Base-by-base conservation (phyloP, 2,329 filamentous ascomycete genomes). In the Cladophialophora chaetospira region DNA sequence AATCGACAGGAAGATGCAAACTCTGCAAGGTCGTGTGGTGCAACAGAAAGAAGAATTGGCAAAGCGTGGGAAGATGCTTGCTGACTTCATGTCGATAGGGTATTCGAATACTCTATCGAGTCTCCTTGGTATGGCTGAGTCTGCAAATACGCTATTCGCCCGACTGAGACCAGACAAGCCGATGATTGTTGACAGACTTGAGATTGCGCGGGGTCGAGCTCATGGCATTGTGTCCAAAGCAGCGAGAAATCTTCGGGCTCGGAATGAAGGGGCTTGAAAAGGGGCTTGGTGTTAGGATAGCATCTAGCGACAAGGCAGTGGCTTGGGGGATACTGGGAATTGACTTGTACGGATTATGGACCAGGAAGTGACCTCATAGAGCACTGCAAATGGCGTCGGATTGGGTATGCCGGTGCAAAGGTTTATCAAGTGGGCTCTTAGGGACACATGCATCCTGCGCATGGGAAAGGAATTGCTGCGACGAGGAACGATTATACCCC, bases 121-220 rank as follows among this genome's bases (percentile, higher is more conserved):
- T 9, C 6, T 60, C 10, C 29, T 48, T 19, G 38, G 23, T 13
- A 19, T 40, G 9, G 19, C 46, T n/a, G 36, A 38, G 3, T 43
- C 38, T n/a, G 15, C 49, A 4, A 23, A 49, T n/a, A 17, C 25
- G 26, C 15, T 3, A 25, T 13, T 17, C 25, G 3, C 47, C 26
- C n/a, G 35, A 28, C 47, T 35, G 10, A 15, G 28, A 2, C n/a
- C 59, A 11, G 21, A 42, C 28, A 36, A 40, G 3, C 33, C 17
- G 15, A 21, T 29, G 11, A 11, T 55, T 26, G 15, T 50, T 23
- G 50, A 60, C 4, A 59, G 50, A 21, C 47, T 63, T 31, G 51
- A 47, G 10, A 50, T 38, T 33, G 59, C 62, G 28, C 62, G 61
- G 50, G 48, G 23, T 11, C 28, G 57, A 21, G 62, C 60, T 23